Evolutionary conservation across 1,284 basidiomycete genomes (phyloP).

Genomic region (Farysia itapuensis): DNA sequence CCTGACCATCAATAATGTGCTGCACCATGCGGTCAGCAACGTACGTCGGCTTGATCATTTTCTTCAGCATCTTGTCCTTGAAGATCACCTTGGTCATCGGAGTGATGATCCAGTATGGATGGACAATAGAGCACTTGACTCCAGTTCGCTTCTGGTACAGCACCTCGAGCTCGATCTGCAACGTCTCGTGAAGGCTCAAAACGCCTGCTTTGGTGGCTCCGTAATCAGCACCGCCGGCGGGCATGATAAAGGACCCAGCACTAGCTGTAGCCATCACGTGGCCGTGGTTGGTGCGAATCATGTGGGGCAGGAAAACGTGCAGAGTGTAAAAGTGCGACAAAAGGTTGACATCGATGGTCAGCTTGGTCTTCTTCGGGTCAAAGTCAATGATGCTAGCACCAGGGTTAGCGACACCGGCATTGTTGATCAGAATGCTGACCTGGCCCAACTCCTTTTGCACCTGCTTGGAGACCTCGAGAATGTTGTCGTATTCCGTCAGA

Average conservation of each 20-base stretch:
- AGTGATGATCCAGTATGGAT: constrained; percentile 23
- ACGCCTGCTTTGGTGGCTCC: constrained; percentile 49
- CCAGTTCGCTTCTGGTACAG: constrained; percentile 42
- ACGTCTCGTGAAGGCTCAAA: constrained; percentile 50
- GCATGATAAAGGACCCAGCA: constrained; percentile 46
- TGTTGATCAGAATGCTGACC: constrained; percentile 34
- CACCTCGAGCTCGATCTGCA: constrained; percentile 45
- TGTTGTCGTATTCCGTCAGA: constrained; percentile 43
- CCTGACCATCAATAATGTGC: constrained; percentile 16
- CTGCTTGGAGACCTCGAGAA: constrained; percentile 31
- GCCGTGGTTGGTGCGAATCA: constrained; percentile 53
- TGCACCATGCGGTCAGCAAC: constrained; percentile 15
- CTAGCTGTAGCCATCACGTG: constrained; percentile 51
- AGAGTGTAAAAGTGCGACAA: constrained; percentile 48
- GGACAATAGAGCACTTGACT: constrained; percentile 16
- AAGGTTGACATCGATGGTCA: constrained; percentile 51
- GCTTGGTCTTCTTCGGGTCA: constrained; percentile 29
- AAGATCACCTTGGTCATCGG: constrained; percentile 4
- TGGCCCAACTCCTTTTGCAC: constrained; percentile 40
- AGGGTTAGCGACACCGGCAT: constrained; percentile 50
- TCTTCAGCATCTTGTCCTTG: constrained; percentile 1
- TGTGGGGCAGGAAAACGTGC: constrained; percentile 52
- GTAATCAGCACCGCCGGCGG: constrained; percentile 49
- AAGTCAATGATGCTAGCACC: constrained; percentile 41
- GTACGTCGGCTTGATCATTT: constrained; percentile 11